Percentiles rank a stretch among this genome's conserved stretches.
Conservation (phyloP, 306 rosid species). For the Ormosia emarginata region DNA sequence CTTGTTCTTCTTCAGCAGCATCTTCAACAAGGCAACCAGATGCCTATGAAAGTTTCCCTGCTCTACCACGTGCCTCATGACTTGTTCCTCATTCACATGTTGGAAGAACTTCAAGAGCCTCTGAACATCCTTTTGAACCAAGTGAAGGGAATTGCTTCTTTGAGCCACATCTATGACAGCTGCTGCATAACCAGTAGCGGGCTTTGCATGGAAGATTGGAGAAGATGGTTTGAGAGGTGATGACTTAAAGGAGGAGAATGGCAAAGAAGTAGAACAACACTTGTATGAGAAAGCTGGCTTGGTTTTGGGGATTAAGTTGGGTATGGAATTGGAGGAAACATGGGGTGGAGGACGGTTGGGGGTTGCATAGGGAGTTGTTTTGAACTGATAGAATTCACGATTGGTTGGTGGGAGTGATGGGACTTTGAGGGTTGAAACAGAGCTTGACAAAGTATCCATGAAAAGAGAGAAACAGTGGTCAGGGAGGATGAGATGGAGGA, state of each 20-base stretch:
- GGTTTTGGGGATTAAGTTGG: constrained; percentile 31
- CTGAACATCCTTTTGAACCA: constrained; percentile 49
- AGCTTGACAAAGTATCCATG: constrained; percentile 75
- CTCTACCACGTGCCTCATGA: constrained; percentile 27
- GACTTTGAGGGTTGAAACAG: constrained; percentile 57
- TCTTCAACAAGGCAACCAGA: constrained; percentile 55
- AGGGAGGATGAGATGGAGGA: not conserved
- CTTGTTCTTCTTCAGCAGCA: constrained; percentile 58
- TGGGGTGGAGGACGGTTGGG: constrained; percentile 26
- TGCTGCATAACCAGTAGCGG: constrained; percentile 77
- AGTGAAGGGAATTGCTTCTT: constrained; percentile 44
- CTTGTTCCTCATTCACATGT: constrained; percentile 32
- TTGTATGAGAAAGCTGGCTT: constrained; percentile 32
- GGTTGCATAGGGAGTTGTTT: constrained; percentile 19
- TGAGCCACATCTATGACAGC: constrained; percentile 69
- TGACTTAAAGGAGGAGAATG: constrained; percentile 20
- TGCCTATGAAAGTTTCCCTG: constrained; percentile 46
- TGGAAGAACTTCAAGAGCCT: constrained; percentile 47
- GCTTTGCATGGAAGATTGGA: constrained; percentile 31
- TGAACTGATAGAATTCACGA: constrained; percentile 47
- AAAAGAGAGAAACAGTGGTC: not conserved
- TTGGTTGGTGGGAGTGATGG: constrained; percentile 36
- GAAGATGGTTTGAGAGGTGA: constrained; percentile 18
- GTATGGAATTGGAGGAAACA: constrained; percentile 35
- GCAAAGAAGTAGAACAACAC: constrained; percentile 7